Evolutionary conservation across 805 yeast genomes (phyloP).

Genomic region (Starmerella potacharoeniae): DNA sequence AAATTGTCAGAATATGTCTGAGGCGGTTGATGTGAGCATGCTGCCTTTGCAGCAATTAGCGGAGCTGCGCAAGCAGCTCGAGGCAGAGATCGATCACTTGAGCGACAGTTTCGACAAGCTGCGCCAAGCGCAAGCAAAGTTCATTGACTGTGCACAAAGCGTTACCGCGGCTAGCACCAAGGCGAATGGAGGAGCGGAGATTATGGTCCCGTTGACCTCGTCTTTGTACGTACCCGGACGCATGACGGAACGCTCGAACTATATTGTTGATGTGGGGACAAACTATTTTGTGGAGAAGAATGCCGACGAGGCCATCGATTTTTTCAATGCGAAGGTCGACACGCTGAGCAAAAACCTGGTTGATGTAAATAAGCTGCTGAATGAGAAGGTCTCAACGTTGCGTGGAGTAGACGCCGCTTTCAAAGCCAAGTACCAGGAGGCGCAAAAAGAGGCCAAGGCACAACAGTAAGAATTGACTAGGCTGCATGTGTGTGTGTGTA

Average conservation of each 20-base stretch:
- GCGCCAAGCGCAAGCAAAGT: slow-evolving; percentile 68
- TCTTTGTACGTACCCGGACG: slow-evolving; percentile 85
- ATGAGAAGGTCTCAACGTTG: slow-evolving; percentile 56
- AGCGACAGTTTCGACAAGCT: slow-evolving; percentile 74
- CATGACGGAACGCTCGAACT: slow-evolving; percentile 50
- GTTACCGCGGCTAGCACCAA: slow-evolving; percentile 42
- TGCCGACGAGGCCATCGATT: slow-evolving; percentile 51
- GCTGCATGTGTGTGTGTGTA: background rate
- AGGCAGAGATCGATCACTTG: slow-evolving; percentile 76
- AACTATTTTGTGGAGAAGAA: slow-evolving; percentile 85
- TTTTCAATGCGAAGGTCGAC: slow-evolving; percentile 60
- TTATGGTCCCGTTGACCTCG: slow-evolving; percentile 79
- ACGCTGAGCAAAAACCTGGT: slow-evolving; percentile 63
- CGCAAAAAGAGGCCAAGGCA: slow-evolving; percentile 10
- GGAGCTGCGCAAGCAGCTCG: slow-evolving; percentile 72
- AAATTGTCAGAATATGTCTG: slow-evolving; percentile 1
- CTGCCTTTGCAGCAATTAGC: slow-evolving; percentile 74
- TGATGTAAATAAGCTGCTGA: slow-evolving; percentile 62
- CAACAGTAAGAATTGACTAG: background rate
- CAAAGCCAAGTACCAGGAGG: slow-evolving; percentile 17
- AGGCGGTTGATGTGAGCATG: slow-evolving; percentile 14
- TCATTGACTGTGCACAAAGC: slow-evolving; percentile 66
- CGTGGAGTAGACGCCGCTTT: slow-evolving; percentile 43
- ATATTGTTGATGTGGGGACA: slow-evolving; percentile 89
- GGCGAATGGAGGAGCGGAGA: slow-evolving; percentile 37